A percentile compares a stretch with the other conserved stretches of the same genome.
Conservation (phyloP, 495 filamentous ascomycete genomes). For the Terfezia claveryi region DNA sequence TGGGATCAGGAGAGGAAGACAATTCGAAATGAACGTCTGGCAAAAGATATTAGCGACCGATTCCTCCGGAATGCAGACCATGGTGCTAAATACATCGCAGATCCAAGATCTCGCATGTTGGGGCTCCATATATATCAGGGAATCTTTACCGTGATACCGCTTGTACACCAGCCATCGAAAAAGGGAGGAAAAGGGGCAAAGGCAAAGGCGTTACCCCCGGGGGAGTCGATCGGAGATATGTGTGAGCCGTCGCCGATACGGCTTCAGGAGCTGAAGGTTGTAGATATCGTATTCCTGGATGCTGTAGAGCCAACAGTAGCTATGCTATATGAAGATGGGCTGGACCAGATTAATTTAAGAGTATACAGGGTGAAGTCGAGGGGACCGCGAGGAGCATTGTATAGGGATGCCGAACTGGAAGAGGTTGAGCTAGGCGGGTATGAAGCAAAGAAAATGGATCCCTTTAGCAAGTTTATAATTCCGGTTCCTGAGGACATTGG, state of each 20-base stretch:
- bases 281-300: slow-evolving; percentile 60
- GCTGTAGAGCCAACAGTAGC: slow-evolving; percentile 59
- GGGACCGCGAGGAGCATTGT: not conserved
- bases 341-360: slow-evolving; percentile 26
- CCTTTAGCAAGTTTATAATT: slow-evolving; percentile 61
- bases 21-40: slow-evolving; percentile 10
- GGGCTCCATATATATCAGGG: slow-evolving; percentile 78
- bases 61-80: slow-evolving; percentile 11
- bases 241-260: slow-evolving; percentile 49
- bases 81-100: slow-evolving; percentile 40
- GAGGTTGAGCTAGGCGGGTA: slow-evolving; percentile 26
- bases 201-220: slow-evolving; percentile 12
- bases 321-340: slow-evolving; percentile 57
- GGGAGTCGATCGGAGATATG: slow-evolving; percentile 35
- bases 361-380: not conserved
- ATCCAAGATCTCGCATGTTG: slow-evolving; percentile 63
- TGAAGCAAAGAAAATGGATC: slow-evolving; percentile 40
- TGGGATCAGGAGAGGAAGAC: slow-evolving; percentile 40
- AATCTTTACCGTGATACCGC: slow-evolving; percentile 51
- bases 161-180: slow-evolving; percentile 27
- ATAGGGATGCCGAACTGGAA: slow-evolving; percentile 11
- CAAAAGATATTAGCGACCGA: slow-evolving; percentile 10
- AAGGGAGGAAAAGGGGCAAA: slow-evolving; percentile 4
- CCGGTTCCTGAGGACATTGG: slow-evolving; percentile 46
- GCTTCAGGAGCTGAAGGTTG: slow-evolving; percentile 70